Conservation (phyloP, 129 eudicot genomes). For the carrot (Daucus carota) region DH1_v3.0 NC_030389.2:45536501-45537000, state of each 20-base stretch:
- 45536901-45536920: constrained; percentile 94
- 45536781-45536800: constrained; percentile 33
- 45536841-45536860: constrained; percentile 89
- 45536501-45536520: constrained; percentile 20
- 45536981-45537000: constrained; percentile 84
- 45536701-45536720: constrained; percentile 50
- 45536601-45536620: constrained; percentile 70
- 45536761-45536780: constrained; percentile 30
- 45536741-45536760: constrained; percentile 63
- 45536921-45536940: constrained; percentile 92
- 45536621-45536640: constrained; percentile 84
- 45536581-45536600: constrained; percentile 75
- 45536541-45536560: constrained; percentile 83
- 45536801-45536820: constrained; percentile 83
- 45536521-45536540: constrained; percentile 13
- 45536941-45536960: constrained; percentile 96
- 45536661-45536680: constrained; percentile 66
- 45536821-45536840: constrained; percentile 80
- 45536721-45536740: constrained; percentile 42
- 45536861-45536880: constrained; percentile 95
- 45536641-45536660: constrained; percentile 71
- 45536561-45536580: constrained; percentile 66
- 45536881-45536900: constrained; percentile 94
- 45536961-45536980: constrained; percentile 97
- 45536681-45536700: constrained; percentile 34